These are phyloP conservation scores for Punica granatum DNA, from an alignment of 345 rosid genomes.

Conservation along the genomic window DNA sequence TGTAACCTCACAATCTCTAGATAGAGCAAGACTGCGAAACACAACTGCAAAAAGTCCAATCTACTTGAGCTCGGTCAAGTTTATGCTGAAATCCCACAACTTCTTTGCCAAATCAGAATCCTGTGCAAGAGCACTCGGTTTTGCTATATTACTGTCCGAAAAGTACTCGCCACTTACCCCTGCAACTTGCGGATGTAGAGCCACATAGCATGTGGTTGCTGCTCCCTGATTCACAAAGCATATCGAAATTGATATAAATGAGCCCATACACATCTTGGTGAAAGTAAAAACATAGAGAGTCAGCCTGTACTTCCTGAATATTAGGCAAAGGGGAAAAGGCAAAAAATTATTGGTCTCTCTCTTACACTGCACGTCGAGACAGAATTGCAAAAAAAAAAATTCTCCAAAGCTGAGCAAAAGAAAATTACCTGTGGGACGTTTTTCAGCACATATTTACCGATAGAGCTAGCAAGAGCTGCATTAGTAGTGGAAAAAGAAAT, in stretches of 20 bases:
- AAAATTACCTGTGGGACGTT: conserved; percentile 53
- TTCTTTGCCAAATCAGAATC: conserved; percentile 45
- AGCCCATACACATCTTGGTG: background rate
- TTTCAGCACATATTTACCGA: conserved; percentile 45
- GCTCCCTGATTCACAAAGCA: conserved; percentile 48
- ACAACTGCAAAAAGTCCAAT: background rate
- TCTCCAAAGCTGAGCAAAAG: background rate
- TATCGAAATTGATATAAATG: background rate
- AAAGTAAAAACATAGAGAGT: background rate
- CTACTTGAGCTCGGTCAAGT: conserved; percentile 17
- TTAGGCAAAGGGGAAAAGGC: too few species aligned
- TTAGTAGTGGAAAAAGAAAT: background rate
- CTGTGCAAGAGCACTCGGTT: conserved; percentile 32
- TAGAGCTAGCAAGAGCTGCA: conserved; percentile 31
- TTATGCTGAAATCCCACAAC: conserved; percentile 67
- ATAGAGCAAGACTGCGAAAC: background rate
- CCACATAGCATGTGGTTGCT: conserved; percentile 70
- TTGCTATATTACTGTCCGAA: conserved; percentile 38
- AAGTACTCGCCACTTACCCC: conserved; percentile 69
- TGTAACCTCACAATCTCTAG: too few species aligned
- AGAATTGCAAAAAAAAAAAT: background rate
- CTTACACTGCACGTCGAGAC: background rate
- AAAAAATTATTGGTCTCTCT: background rate
- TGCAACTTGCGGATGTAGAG: conserved; percentile 56
- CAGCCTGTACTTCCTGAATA: too few species aligned